Evolutionary conservation across 805 yeast genomes (phyloP), one percentile per base, ranked within the genome.

Genomic region (Schwanniomyces yamadae): DNA sequence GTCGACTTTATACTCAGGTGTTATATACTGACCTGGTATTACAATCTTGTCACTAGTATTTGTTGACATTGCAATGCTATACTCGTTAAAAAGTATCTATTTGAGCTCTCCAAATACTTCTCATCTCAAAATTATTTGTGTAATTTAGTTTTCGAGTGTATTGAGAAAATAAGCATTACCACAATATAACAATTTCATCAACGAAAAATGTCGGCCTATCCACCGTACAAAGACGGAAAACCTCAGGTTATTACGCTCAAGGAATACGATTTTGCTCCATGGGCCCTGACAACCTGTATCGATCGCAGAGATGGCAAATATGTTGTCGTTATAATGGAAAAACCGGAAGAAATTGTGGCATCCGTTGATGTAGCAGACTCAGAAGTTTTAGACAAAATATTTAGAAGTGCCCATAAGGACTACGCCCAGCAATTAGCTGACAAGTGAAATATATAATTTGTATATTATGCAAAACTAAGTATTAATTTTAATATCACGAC

Each of bases 1-100:
- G 10, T 41, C 52, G 12, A 48, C 35, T 32, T 70, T 69, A 48
- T 64, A 70, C 5, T 71, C 63, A 1, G 93, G 90, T 13, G 80
- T 73, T 16, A 88, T 67, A 27, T 82, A 75, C 49, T 88, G 95
- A 0, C 96, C 96, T 1, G 96, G 96, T n/a, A 81, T 68, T 2
- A 75, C 86, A 23, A 28, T 17, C 20, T 32, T 33, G 18, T 33
- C 32, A 19, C 26, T 14, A 8, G 12, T 28, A 11, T 30, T 34
- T 30, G 25, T 31, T 18, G 31, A 18, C 31, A 28, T 28, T 27
- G 12, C n/a, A n/a, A 12, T 26, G 19, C 10, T 27, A 15, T 27
- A 10, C 11, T 8, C 10, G 11, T 4, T n/a, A n/a, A n/a, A n/a
- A n/a, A n/a, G n/a, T n/a, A n/a, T n/a, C n/a, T n/a, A n/a, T n/a